These are phyloP conservation scores for Mycena galopus DNA, from an alignment of 768 basidiomycete genomes.

Conservation along the genomic window DNA sequence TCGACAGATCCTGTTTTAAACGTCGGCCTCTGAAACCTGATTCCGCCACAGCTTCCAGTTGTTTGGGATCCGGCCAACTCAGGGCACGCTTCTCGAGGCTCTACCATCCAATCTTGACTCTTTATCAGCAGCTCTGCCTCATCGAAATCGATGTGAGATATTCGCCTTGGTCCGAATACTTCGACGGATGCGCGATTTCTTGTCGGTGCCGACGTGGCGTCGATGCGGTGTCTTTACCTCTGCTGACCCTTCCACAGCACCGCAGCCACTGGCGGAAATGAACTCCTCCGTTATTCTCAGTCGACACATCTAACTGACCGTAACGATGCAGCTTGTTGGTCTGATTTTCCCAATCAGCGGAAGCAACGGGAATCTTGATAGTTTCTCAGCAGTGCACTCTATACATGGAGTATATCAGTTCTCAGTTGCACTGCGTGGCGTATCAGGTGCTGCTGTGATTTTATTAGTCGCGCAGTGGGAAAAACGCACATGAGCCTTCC, in stretches of 20 bases:
- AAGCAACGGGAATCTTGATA: background rate
- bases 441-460: constrained; percentile 4
- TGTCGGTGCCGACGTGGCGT: background rate
- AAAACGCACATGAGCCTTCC: background rate
- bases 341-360: background rate
- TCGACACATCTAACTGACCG: background rate
- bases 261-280: background rate
- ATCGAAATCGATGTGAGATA: background rate
- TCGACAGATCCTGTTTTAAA: too few species aligned
- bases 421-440: constrained; percentile 2
- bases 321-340: background rate
- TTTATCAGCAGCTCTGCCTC: background rate
- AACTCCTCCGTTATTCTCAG: too few species aligned
- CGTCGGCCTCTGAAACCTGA: too few species aligned
- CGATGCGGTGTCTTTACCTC: background rate
- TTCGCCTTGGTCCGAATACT: background rate
- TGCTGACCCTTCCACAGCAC: background rate
- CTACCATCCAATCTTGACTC: too few species aligned
- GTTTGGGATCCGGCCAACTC: too few species aligned
- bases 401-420: background rate
- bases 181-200: background rate
- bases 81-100: too few species aligned
- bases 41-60: too few species aligned
- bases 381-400: background rate
- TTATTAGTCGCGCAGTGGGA: background rate